Percentiles rank a stretch among this genome's conserved stretches.
Conservation (phyloP, 106 monocot genomes). For the Dioscorea alata region DNA sequence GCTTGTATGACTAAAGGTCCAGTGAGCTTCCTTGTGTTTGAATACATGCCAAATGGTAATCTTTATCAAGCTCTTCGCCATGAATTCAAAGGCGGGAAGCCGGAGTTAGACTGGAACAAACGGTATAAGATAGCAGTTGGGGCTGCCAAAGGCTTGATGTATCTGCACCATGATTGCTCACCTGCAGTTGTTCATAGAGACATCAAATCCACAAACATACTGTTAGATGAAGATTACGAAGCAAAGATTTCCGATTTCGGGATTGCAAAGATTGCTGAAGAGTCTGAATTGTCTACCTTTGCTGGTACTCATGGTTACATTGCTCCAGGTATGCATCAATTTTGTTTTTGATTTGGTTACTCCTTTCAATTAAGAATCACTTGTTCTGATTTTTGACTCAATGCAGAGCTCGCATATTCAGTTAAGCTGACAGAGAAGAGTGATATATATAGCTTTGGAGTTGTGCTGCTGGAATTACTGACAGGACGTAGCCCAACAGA, state of each 20-base stretch:
- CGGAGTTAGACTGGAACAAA: conserved; percentile 54
- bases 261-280: conserved; percentile 49
- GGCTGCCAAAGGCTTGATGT: conserved; percentile 75
- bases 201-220: conserved; percentile 71
- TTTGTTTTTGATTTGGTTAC: background rate
- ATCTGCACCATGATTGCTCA: conserved; percentile 81
- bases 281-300: conserved; percentile 33
- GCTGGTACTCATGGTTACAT: conserved; percentile 92
- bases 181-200: conserved; percentile 80
- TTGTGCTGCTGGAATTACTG: conserved; percentile 75
- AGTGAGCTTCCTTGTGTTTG: conserved; percentile 51
- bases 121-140: conserved; percentile 74
- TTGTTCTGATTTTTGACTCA: no score
- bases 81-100: conserved; percentile 24
- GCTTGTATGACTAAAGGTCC: conserved; percentile 44
- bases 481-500: conserved; percentile 52
- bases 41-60: conserved; percentile 78
- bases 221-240: conserved; percentile 72
- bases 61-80: conserved; percentile 48
- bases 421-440: conserved; percentile 67
- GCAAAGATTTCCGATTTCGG: conserved; percentile 89
- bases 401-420: conserved; percentile 74
- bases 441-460: conserved; percentile 84
- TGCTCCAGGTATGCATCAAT: conserved; percentile 55
- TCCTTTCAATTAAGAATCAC: no score